A percentile compares a stretch with the other conserved stretches of the same genome.
Conservation (phyloP, 495 filamentous ascomycete species). For the Halenospora varia region DNA sequence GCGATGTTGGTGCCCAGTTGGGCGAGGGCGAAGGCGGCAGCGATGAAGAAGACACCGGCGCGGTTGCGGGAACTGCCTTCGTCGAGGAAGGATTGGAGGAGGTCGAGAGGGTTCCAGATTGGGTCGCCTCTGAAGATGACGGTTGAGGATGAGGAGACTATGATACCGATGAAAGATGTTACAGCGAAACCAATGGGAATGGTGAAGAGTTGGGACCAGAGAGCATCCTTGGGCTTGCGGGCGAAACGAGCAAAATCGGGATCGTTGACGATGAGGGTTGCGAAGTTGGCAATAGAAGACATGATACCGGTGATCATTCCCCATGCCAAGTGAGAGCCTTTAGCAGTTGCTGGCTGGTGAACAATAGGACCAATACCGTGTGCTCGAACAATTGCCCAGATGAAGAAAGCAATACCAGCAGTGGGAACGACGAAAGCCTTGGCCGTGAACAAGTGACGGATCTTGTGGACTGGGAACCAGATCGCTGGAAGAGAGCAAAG, state of each 20-base stretch:
- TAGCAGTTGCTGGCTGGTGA: slow-evolving; percentile 56
- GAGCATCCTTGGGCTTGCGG: slow-evolving; percentile 68
- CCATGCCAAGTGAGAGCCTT: slow-evolving; percentile 75
- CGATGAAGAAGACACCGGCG: slow-evolving; percentile 86
- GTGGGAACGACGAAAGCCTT: slow-evolving; percentile 83
- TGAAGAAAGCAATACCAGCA: slow-evolving; percentile 84
- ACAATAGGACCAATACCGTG: slow-evolving; percentile 85
- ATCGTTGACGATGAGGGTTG: slow-evolving; percentile 80
- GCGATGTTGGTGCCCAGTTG: slow-evolving; percentile 89
- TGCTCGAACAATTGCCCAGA: slow-evolving; percentile 82
- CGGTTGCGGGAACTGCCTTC: slow-evolving; percentile 70
- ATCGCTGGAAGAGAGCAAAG: slow-evolving; percentile 74
- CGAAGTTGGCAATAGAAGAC: slow-evolving; percentile 89
- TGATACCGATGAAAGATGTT: slow-evolving; percentile 91
- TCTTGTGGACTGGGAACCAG: slow-evolving; percentile 74
- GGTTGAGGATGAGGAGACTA: slow-evolving; percentile 80
- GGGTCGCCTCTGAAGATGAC: slow-evolving; percentile 69
- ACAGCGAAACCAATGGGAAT: slow-evolving; percentile 85
- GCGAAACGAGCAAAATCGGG: slow-evolving; percentile 91
- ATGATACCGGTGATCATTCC: slow-evolving; percentile 79
- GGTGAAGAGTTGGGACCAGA: slow-evolving; percentile 87
- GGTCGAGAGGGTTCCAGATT: slow-evolving; percentile 83
- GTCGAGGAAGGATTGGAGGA: slow-evolving; percentile 67
- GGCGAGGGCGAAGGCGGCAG: slow-evolving; percentile 76
- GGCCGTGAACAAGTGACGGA: slow-evolving; percentile 86